Base-by-base conservation (phyloP, 1,284 basidiomycete genomes). In the Pseudomicrostroma phylloplanum region DNA sequence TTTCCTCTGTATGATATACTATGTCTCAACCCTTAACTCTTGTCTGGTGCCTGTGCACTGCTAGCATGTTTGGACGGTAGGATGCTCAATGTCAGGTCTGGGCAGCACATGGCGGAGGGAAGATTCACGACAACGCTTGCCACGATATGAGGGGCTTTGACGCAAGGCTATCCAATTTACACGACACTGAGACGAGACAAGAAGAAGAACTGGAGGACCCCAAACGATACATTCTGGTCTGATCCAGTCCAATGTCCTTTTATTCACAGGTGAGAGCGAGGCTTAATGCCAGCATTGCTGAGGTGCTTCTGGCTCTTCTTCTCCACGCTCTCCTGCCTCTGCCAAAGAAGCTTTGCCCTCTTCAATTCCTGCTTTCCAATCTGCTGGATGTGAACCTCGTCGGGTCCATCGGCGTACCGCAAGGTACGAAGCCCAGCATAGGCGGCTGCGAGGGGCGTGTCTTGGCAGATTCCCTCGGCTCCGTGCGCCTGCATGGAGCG, bases 391-490 rank as follows among this genome's bases (percentile, higher is more conserved):
- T 97, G 93, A 6, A 97, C 91, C 92, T 74, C 73, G 55, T 76
- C 73, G 11, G 73, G 73, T 26, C 73, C 73, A 46, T 75, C 73
- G 6, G 72, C 73, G 30, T 72, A 73, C 2, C 73, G 58, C 15
- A 74, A 63, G 0, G 93, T 96, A 60, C 94, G 85, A 67, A 96
- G 80, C 23, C 85, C 85, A 36, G 90, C 89, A 83, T 87, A 97
- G 66, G 85, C 84, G 58, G 81, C 78, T 0, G 94, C 92, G 41
- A 98, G 85, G 30, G 86, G 85, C 55, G 88, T 88, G 75, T 97
- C 94, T 81, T 96, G 92, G 57, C 85, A 91, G 60, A 98, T 82
- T 63, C 94, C 94, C 81, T 96, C 94, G 25, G 92, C 94, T 61
- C 94, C 94, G 77, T 91, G 69, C 6, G 71, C 84, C 83, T 98